Percentiles rank a stretch among this genome's conserved stretches.
Conservation (phyloP, 1,139 yeast species). For the Kodamaea alishanica region DNA sequence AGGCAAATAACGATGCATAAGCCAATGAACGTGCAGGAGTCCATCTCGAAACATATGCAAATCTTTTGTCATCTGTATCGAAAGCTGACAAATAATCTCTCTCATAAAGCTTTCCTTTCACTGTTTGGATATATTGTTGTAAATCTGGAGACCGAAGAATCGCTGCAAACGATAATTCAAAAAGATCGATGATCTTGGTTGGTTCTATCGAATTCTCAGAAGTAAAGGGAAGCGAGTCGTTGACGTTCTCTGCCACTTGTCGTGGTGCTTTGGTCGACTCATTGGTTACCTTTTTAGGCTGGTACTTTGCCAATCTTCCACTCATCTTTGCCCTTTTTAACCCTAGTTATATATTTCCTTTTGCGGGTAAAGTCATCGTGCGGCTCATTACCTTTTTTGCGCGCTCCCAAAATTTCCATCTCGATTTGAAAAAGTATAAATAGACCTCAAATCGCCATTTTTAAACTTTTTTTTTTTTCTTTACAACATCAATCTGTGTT, state of each 20-base stretch:
- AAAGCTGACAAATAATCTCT: slow-evolving; percentile 72
- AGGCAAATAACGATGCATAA: slow-evolving; percentile 61
- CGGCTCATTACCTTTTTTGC: background rate
- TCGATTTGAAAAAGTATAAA: slow-evolving; percentile 8
- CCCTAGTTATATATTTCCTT: slow-evolving; percentile 2
- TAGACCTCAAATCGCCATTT: slow-evolving; percentile 4
- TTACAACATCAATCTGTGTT: slow-evolving; percentile 49
- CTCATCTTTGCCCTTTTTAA: slow-evolving; percentile 14
- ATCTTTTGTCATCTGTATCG: slow-evolving; percentile 56
- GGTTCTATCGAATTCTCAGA: slow-evolving; percentile 29
- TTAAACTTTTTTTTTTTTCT: slow-evolving; percentile 14
- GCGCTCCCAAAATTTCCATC: background rate
- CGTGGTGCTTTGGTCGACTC: slow-evolving; percentile 6
- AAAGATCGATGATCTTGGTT: slow-evolving; percentile 45
- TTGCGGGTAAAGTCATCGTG: slow-evolving; percentile 20
- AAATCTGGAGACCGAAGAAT: slow-evolving; percentile 45
- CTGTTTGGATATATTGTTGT: slow-evolving; percentile 53
- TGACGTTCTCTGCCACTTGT: slow-evolving; percentile 9
- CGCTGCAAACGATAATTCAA: slow-evolving; percentile 43
- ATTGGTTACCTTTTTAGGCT: slow-evolving; percentile 11
- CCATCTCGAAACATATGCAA: slow-evolving; percentile 83
- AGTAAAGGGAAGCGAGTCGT: slow-evolving; percentile 31
- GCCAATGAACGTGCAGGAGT: slow-evolving; percentile 78
- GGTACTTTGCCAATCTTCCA: slow-evolving; percentile 20
- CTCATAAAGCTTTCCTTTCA: slow-evolving; percentile 65